A percentile compares a stretch with the other conserved stretches of the same genome.
Evolutionary conservation across 345 rosid genomes (phyloP).

Genomic region (Bruguiera sexangula): DNA sequence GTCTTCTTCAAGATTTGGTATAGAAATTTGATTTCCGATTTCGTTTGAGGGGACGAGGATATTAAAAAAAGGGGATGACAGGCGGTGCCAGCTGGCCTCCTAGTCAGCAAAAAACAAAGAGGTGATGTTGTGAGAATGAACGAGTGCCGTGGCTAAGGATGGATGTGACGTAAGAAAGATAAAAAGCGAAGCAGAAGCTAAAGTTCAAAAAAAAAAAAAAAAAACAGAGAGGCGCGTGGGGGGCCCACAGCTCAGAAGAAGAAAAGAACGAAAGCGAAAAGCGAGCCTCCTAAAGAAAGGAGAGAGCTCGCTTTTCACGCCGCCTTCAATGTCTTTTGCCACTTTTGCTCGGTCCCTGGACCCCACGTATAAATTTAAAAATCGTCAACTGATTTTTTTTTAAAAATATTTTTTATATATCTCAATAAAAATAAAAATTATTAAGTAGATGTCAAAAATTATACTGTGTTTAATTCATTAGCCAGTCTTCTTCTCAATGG

Average conservation of each 20-base stretch:
- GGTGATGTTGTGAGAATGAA: not conserved
- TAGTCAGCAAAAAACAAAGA: slow-evolving; percentile 27
- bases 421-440: too few relatives aligned
- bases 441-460: too few relatives aligned
- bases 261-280: not conserved
- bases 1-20: not conserved
- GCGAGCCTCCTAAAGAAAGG: not conserved
- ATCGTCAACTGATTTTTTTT: not conserved
- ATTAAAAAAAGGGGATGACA: not conserved
- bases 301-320: slow-evolving; percentile 37
- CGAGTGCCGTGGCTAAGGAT: slow-evolving; percentile 38
- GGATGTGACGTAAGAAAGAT: slow-evolving; percentile 29
- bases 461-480: too few relatives aligned
- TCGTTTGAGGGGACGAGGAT: too few relatives aligned
- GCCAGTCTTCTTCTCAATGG: too few relatives aligned
- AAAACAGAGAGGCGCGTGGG: not conserved
- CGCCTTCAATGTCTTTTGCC: slow-evolving; percentile 47
- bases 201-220: not conserved
- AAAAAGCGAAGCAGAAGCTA: not conserved
- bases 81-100: slow-evolving; percentile 41
- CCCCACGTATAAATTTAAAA: not conserved
- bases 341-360: not conserved
- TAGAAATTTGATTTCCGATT: not conserved
- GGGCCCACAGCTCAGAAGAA: slow-evolving; percentile 1
- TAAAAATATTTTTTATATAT: too few relatives aligned